Conservation (phyloP, 345 rosid genomes). For the Brassica juncea region DNA sequence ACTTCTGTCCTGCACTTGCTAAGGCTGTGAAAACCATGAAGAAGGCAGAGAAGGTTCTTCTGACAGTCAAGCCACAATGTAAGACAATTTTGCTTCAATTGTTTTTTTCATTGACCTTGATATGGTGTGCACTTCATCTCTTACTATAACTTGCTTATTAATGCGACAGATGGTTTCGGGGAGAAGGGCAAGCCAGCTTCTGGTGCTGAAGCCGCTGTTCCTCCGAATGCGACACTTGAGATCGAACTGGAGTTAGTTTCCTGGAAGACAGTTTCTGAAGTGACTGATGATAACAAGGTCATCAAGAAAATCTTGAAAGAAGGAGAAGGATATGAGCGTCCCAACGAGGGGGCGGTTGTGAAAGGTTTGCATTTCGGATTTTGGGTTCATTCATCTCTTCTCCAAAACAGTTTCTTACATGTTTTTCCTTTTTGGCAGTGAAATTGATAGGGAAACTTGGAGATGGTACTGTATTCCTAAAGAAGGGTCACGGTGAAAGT, state of each 20-base stretch:
- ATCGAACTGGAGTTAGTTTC: slow-evolving; percentile 73
- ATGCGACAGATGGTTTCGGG: slow-evolving; percentile 78
- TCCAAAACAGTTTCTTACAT: background rate
- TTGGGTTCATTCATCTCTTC: background rate
- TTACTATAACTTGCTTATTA: background rate
- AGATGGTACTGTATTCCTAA: slow-evolving; percentile 76
- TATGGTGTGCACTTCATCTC: background rate
- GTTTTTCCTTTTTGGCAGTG: slow-evolving; percentile 51
- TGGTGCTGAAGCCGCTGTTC: slow-evolving; percentile 63
- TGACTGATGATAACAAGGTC: slow-evolving; percentile 83
- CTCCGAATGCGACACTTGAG: slow-evolving; percentile 69
- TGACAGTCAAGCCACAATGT: slow-evolving; percentile 66
- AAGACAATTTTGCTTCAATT: background rate
- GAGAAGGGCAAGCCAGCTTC: slow-evolving; percentile 73
- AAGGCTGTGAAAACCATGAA: slow-evolving; percentile 94
- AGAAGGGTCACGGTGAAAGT: slow-evolving; percentile 68
- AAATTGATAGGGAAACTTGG: slow-evolving; percentile 79
- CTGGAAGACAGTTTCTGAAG: slow-evolving; percentile 82
- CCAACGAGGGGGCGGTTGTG: slow-evolving; percentile 80
- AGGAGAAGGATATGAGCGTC: slow-evolving; percentile 86
- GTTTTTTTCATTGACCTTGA: background rate
- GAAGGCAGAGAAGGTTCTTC: slow-evolving; percentile 70
- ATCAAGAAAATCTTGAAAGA: slow-evolving; percentile 76
- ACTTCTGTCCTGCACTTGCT: slow-evolving; percentile 80
- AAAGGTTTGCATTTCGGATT: slow-evolving; percentile 45